phyloP scores from a whole-genome alignment of 352 stramenopile genomes.

The Pythium sukuiense region DNA sequence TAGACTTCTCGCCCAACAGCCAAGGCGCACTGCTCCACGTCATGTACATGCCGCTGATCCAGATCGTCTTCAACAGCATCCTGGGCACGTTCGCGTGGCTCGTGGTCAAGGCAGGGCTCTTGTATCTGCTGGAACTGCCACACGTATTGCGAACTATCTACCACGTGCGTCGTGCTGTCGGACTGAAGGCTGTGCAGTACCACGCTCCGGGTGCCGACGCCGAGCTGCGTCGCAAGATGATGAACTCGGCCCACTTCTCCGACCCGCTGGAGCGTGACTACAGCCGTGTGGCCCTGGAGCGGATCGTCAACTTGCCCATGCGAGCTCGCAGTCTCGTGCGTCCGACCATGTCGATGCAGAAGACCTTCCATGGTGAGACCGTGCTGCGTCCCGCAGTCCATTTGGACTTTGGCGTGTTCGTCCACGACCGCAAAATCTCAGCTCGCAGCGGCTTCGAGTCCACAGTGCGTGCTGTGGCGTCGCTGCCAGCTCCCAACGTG shows the following conservation, averaged over 20 bases:
- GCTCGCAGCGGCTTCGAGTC: conserved; percentile 17
- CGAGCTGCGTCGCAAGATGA: neutral
- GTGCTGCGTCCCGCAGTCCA: conserved; percentile 18
- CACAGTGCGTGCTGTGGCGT: conserved; percentile 10
- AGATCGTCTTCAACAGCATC: conserved; percentile 7
- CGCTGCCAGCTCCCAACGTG: neutral
- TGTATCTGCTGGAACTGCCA: neutral
- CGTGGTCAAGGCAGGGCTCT: conserved; percentile 1
- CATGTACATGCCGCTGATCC: conserved; percentile 21
- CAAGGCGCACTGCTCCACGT: conserved; percentile 18
- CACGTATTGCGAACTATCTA: neutral
- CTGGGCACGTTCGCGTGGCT: neutral
- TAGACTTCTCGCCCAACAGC: conserved; percentile 21
- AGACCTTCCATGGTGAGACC: conserved; percentile 12
- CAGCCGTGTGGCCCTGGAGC: neutral
- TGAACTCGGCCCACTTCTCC: neutral
- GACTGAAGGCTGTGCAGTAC: neutral
- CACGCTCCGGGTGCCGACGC: neutral
- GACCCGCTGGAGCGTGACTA: conserved; percentile 1
- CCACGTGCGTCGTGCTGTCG: neutral
- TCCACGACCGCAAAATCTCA: conserved; percentile 17
- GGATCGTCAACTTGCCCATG: conserved; percentile 1
- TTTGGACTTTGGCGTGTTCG: conserved; percentile 26
- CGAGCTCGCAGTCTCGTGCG: conserved; percentile 11
- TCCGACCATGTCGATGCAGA: conserved; percentile 15